Evolutionary conservation across 306 rosid species (phyloP), one percentile per base, ranked within the genome.

Genomic region (Prunus padus): DNA sequence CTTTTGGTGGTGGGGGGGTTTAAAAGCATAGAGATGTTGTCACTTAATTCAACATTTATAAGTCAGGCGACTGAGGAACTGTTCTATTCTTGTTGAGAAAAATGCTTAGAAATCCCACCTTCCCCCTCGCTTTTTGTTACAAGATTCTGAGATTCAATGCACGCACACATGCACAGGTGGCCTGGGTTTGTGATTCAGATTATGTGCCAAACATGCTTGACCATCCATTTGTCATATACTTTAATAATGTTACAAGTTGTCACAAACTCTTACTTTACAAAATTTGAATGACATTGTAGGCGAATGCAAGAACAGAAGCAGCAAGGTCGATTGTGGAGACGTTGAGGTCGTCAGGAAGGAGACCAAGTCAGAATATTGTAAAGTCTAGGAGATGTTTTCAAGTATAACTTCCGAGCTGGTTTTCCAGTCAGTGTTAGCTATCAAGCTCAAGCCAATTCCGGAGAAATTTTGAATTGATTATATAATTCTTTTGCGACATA

Each of bases 241-340:
- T 33, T 20, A 33, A 33, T 14, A 10, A 37, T 55, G 6, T 23
- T 28, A 70, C 59, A 8, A 47, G 59, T 30, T 69, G 4, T 3
- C 12, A 13, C 16, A 69, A 49, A 50, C 49, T 49, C 73, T 69
- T 69, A 50, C 60, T 23, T 3, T 2, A 31, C 12, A 12, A 1
- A 55, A 5, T 64, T 45, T 18, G 18, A 74, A 52, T 20, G 19
- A 28, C 69, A 47, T 71, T 75, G 87, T 89, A 93, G 98, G 93
- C 83, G 68, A 79, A 72, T 83, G 77, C 92, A 91, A 84, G 90
- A 86, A 76, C 88, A 89, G 80, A 91, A 82, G 82, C 88, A 84
- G 69, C 94, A 86, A 4, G 90, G 93, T 77, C 87, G 87, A 47
- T 30, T 93, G 54, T 91, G 98, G 98, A 82, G 57, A 79, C 89